Percentiles rank a stretch among this genome's conserved stretches.
phyloP scores from a whole-genome alignment of 140 eudicot genomes.

The Eryngium alpinum region DNA sequence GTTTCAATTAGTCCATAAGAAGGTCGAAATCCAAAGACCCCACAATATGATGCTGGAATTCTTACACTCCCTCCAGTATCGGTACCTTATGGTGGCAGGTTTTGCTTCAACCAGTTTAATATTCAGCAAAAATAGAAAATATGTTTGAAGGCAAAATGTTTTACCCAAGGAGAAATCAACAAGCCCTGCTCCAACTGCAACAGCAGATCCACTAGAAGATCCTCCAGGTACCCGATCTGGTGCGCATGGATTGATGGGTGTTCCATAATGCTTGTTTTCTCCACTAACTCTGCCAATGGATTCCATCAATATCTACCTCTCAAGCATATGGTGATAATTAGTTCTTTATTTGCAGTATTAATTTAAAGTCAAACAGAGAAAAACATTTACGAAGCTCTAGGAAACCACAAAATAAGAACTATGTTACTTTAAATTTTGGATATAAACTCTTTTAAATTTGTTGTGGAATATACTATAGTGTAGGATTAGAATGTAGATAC shows the following conservation, averaged over 20 bases:
- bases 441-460: background rate
- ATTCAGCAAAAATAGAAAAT: background rate
- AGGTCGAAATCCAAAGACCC: conserved; percentile 83
- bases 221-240: conserved; percentile 92
- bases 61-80: conserved; percentile 98
- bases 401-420: background rate
- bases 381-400: background rate
- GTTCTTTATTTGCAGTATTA: background rate
- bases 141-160: background rate
- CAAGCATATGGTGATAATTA: background rate
- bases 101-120: background rate
- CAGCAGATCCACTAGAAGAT: conserved; percentile 97
- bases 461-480: too few species aligned
- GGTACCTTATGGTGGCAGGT: conserved; percentile 45
- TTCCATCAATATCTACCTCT: background rate
- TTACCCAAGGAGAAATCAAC: conserved; percentile 83
- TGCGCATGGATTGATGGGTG: conserved; percentile 83
- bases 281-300: conserved; percentile 56
- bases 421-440: background rate
- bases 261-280: conserved; percentile 81
- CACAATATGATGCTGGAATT: conserved; percentile 92
- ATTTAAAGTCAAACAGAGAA: background rate
- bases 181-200: conserved; percentile 69
- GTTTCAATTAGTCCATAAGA: conserved; percentile 82
- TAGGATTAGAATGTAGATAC: background rate